Evolutionary conservation across 139 green algal species (phyloP).

Genomic region (Coelastrella sp.): DNA sequence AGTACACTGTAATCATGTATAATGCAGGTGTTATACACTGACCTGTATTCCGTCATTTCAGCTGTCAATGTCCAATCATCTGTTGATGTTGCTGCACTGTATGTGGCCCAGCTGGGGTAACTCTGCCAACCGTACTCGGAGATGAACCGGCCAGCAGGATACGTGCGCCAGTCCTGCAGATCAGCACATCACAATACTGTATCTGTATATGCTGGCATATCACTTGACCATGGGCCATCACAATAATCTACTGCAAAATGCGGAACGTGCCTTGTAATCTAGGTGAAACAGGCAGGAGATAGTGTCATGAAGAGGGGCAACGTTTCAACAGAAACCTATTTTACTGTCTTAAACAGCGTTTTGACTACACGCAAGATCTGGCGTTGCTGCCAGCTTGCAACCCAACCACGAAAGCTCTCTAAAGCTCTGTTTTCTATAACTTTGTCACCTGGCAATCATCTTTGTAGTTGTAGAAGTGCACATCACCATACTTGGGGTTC

Average conservation of each 20-base stretch:
- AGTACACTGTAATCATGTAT: too few species aligned
- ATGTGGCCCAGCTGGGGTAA: conserved; percentile 56
- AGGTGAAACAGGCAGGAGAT: too few species aligned
- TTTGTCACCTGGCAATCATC: conserved; percentile 53
- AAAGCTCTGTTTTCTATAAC: not conserved
- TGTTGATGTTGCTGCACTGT: conserved; percentile 17
- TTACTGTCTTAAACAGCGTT: too few species aligned
- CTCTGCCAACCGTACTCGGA: conserved; percentile 75
- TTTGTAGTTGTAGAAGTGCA: conserved; percentile 87
- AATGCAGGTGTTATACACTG: too few species aligned
- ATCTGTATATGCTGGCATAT: too few species aligned
- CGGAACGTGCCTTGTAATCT: too few species aligned
- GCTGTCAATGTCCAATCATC: conserved; percentile 38
- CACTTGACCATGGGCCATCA: too few species aligned
- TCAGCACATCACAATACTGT: not conserved
- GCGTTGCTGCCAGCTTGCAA: too few species aligned
- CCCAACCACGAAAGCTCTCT: not conserved
- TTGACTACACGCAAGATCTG: too few species aligned
- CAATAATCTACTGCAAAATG: too few species aligned
- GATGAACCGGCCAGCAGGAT: conserved; percentile 76
- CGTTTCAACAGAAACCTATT: too few species aligned
- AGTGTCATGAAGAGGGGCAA: too few species aligned
- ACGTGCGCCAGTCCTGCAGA: conserved; percentile 46
- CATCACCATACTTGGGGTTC: conserved; percentile 67
- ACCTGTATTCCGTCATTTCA: conserved; percentile 46